Conservation (phyloP, 768 basidiomycete species). For the Tremella mesenterica region DNA sequence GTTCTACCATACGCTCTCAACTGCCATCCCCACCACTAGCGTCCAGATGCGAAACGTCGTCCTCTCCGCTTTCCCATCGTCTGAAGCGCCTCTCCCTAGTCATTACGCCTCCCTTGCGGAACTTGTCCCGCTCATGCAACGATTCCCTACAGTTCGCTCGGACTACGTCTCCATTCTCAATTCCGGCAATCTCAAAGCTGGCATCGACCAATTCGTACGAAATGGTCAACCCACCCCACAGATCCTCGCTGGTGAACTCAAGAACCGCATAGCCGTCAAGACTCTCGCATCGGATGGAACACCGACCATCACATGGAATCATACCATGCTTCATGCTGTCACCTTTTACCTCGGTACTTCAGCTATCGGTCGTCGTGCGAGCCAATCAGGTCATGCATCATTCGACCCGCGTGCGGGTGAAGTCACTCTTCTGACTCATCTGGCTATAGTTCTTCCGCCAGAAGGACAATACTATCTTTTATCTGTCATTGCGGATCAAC, state of each 20-base stretch:
- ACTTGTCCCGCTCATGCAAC: conserved; percentile 81
- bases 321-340: conserved; percentile 81
- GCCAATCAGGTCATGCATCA: conserved; percentile 67
- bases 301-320: conserved; percentile 62
- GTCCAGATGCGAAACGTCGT: conserved; percentile 95
- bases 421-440: conserved; percentile 70
- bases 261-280: conserved; percentile 60
- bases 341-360: conserved; percentile 95
- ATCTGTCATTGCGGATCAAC: conserved; percentile 83
- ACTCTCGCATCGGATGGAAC: conserved; percentile 44
- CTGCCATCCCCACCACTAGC: conserved; percentile 83
- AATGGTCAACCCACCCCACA: conserved; percentile 46
- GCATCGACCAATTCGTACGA: conserved; percentile 78
- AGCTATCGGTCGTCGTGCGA: conserved; percentile 79
- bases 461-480: conserved; percentile 96
- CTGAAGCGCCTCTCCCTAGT: conserved; percentile 53
- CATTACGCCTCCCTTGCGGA: conserved; percentile 46
- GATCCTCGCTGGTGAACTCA: conserved; percentile 62
- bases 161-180: conserved; percentile 81
- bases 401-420: conserved; percentile 78
- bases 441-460: conserved; percentile 72
- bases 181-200: conserved; percentile 64
- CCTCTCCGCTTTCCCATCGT: conserved; percentile 77
- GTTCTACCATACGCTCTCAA: conserved; percentile 92
- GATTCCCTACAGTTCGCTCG: conserved; percentile 79